A percentile compares a stretch with the other conserved stretches of the same genome.
Evolutionary conservation across 176 grass and related monocot genomes (phyloP).

Genomic region (Musa schizocarpa): DNA sequence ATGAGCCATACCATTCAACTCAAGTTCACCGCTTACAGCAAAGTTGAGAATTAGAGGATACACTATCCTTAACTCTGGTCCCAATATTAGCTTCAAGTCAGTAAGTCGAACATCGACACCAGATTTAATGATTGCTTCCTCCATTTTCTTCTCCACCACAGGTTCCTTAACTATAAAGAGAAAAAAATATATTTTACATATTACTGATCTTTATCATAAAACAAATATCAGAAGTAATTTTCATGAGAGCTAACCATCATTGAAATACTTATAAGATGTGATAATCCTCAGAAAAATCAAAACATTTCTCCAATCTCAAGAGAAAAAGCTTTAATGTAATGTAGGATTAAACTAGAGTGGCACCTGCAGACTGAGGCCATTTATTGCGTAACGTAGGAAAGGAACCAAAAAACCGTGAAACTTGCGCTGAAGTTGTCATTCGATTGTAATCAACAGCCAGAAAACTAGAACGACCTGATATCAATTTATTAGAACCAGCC

Average conservation of each 20-base stretch:
- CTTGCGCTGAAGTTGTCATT: constrained; percentile 44
- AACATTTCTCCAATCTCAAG: background rate
- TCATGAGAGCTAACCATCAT: background rate
- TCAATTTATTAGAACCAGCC: constrained; percentile 43
- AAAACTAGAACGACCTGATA: constrained; percentile 47
- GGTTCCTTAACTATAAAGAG: constrained; percentile 57
- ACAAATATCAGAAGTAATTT: constrained; percentile 1
- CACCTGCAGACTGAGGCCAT: constrained; percentile 27
- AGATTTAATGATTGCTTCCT: constrained; percentile 53
- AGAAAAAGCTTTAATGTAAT: background rate
- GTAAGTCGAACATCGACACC: constrained; percentile 62
- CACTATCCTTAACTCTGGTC: constrained; percentile 90
- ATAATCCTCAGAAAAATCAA: background rate
- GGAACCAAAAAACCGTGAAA: constrained; percentile 47
- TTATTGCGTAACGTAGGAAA: constrained; percentile 45
- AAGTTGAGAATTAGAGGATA: constrained; percentile 99
- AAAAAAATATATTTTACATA: constrained; percentile 9
- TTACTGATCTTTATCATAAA: background rate
- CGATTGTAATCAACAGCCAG: constrained; percentile 48
- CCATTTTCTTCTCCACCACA: constrained; percentile 47
- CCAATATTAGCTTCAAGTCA: constrained; percentile 78
- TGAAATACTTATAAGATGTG: background rate
- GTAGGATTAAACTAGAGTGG: background rate
- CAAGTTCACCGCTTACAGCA: constrained; percentile 82
- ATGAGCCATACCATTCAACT: constrained; percentile 83